Evolutionary conservation across 257 asterid genomes (phyloP).

Genomic region (Asclepias syriaca): DNA sequence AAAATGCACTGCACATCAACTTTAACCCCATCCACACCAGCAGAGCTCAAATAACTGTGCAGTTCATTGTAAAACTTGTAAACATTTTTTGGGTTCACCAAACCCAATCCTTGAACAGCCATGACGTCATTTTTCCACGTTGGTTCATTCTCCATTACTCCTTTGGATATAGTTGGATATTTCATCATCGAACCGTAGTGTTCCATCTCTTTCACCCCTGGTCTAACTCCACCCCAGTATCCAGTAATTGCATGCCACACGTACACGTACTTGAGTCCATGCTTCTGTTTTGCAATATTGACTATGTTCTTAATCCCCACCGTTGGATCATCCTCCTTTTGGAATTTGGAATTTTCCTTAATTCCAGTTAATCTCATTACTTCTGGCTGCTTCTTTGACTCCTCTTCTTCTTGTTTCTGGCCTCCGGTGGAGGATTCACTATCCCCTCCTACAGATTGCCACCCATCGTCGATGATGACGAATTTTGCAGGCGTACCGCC

Average conservation of each 20-base stretch:
- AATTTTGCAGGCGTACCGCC: slow-evolving; percentile 70
- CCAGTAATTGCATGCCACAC: slow-evolving; percentile 96
- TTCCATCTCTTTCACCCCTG: slow-evolving; percentile 63
- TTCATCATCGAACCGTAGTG: slow-evolving; percentile 59
- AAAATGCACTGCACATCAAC: slow-evolving; percentile 80
- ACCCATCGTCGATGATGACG: slow-evolving; percentile 82
- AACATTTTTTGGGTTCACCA: slow-evolving; percentile 73
- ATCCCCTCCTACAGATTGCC: slow-evolving; percentile 69
- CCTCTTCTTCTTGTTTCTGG: too few species aligned
- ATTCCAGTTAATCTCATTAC: slow-evolving; percentile 63
- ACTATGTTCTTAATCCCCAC: slow-evolving; percentile 65
- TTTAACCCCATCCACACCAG: slow-evolving; percentile 82
- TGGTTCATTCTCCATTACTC: slow-evolving; percentile 73
- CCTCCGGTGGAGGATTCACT: background rate
- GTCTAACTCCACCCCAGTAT: slow-evolving; percentile 88
- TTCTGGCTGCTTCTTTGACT: slow-evolving; percentile 3
- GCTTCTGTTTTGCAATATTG: slow-evolving; percentile 62
- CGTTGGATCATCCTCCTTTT: slow-evolving; percentile 36
- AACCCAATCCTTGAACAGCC: slow-evolving; percentile 67
- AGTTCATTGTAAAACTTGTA: slow-evolving; percentile 67
- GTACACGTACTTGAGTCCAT: slow-evolving; percentile 66
- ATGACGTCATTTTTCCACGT: slow-evolving; percentile 67
- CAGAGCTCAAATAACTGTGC: slow-evolving; percentile 70
- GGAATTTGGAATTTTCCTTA: slow-evolving; percentile 68
- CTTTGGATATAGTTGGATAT: slow-evolving; percentile 56